Conservation (phyloP, 768 basidiomycete species). For the Suillus weaverae region DNA sequence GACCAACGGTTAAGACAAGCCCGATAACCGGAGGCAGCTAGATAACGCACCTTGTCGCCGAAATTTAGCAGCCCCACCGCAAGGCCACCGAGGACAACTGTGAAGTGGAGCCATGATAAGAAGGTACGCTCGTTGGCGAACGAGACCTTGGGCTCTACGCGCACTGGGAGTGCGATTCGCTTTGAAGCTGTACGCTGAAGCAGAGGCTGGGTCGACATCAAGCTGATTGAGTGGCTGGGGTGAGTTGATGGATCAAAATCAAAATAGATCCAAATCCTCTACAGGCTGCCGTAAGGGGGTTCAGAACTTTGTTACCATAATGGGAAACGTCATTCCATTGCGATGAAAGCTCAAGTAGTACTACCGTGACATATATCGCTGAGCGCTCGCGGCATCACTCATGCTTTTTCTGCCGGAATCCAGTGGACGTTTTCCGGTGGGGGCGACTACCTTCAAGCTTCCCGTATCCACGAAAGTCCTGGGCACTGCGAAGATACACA, state of each 20-base stretch:
- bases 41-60: conserved; percentile 77
- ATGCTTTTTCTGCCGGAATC: conserved; percentile 48
- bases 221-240: not conserved
- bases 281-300: not conserved
- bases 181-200: conserved; percentile 92
- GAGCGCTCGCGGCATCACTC: not conserved
- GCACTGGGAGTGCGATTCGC: conserved; percentile 94
- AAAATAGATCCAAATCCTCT: not conserved
- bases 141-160: conserved; percentile 92
- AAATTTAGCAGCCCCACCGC: conserved; percentile 97
- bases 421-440: conserved; percentile 54
- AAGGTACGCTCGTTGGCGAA: conserved; percentile 96
- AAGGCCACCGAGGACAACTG: conserved; percentile 94
- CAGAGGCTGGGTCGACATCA: conserved; percentile 96
- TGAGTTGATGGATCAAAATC: not conserved
- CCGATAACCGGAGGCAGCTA: not conserved
- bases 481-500: conserved; percentile 41
- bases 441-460: conserved; percentile 57
- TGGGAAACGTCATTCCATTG: not conserved
- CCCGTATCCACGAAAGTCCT: conserved; percentile 41
- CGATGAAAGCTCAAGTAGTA: not conserved
- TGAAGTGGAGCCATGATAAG: conserved; percentile 98
- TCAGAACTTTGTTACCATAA: conserved; percentile 6
- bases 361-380: not conserved
- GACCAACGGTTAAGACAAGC: conserved; percentile 2